phyloP scores from a whole-genome alignment of 1,284 basidiomycete species.

The Fomitopsis palustris region DNA sequence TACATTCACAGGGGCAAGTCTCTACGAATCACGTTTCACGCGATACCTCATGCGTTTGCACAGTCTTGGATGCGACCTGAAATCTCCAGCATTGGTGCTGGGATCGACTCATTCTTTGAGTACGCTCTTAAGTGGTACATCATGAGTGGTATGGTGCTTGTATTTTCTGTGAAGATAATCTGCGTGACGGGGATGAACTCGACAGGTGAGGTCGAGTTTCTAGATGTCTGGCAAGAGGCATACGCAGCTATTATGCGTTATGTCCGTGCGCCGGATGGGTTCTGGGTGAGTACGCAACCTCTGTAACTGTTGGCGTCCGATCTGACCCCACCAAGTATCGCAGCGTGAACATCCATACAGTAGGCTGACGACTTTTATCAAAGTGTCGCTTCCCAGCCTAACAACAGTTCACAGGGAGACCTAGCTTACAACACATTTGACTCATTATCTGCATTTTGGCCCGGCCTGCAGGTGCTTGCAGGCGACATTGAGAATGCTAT shows the following conservation, averaged over 20 bases:
- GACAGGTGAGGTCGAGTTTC: slow-evolving; percentile 80
- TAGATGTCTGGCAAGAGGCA: slow-evolving; percentile 90
- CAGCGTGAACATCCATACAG: slow-evolving; percentile 70
- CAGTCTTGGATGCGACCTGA: slow-evolving; percentile 74
- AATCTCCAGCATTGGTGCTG: slow-evolving; percentile 82
- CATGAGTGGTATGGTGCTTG: slow-evolving; percentile 62
- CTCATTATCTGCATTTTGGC: slow-evolving; percentile 86
- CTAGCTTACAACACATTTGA: slow-evolving; percentile 71
- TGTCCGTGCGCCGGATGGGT: slow-evolving; percentile 77
- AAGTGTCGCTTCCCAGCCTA: background rate
- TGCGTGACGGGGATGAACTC: background rate
- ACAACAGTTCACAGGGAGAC: slow-evolving; percentile 43
- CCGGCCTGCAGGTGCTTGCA: slow-evolving; percentile 83
- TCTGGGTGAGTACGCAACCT: slow-evolving; percentile 59
- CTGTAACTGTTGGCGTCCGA: background rate
- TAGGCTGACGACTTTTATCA: slow-evolving; percentile 4
- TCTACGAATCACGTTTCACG: background rate
- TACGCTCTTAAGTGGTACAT: slow-evolving; percentile 91
- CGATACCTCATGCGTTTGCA: background rate
- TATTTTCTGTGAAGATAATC: background rate
- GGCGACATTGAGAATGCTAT: slow-evolving; percentile 90
- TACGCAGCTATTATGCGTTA: slow-evolving; percentile 89
- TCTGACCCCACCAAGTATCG: slow-evolving; percentile 54
- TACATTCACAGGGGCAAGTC: slow-evolving; percentile 68
- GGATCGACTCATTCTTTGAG: slow-evolving; percentile 92